A percentile compares a stretch with the other conserved stretches of the same genome.
phyloP scores from a whole-genome alignment of 139 green algal genomes.

The Tetraselmis striata region DNA sequence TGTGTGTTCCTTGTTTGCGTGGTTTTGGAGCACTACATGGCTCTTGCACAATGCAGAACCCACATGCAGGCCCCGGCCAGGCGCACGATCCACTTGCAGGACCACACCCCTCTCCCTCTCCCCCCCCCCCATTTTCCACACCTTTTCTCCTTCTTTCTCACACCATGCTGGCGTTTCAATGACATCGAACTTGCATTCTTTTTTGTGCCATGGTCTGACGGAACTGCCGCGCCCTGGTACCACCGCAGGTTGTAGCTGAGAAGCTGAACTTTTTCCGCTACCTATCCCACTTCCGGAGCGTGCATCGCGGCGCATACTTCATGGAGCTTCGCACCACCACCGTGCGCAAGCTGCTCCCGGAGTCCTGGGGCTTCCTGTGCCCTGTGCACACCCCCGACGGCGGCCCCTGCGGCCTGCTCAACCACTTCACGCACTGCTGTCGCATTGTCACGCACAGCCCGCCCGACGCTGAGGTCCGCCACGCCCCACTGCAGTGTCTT shows the following conservation, averaged over 20 bases:
- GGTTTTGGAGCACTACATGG: too few relatives aligned
- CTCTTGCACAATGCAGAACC: too few relatives aligned
- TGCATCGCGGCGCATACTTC: conserved; percentile 95
- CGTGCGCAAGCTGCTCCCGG: conserved; percentile 91
- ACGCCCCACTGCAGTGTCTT: too few relatives aligned
- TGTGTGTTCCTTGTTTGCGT: too few relatives aligned
- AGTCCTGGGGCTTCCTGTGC: conserved; percentile 98
- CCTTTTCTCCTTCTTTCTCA: too few relatives aligned
- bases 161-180: too few relatives aligned
- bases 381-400: conserved; percentile 97
- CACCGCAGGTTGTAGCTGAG: conserved; percentile 76
- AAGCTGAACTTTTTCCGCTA: conserved; percentile 96
- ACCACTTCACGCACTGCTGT: conserved; percentile 81
- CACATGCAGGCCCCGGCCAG: too few relatives aligned
- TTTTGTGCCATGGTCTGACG: too few relatives aligned
- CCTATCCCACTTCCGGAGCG: conserved; percentile 85
- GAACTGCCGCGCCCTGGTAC: conserved; percentile 30
- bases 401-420: conserved; percentile 91
- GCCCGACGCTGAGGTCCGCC: conserved; percentile 16
- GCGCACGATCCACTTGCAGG: too few relatives aligned
- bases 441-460: conserved; percentile 46
- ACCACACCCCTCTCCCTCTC: too few relatives aligned
- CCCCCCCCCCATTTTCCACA: too few relatives aligned
- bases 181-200: too few relatives aligned
- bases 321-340: conserved; percentile 81